A percentile compares a stretch with the other conserved stretches of the same genome.
These are phyloP conservation scores for Colletotrichum eremochloae DNA, from an alignment of 2,329 filamentous ascomycete genomes.

Conservation along the genomic window DNA sequence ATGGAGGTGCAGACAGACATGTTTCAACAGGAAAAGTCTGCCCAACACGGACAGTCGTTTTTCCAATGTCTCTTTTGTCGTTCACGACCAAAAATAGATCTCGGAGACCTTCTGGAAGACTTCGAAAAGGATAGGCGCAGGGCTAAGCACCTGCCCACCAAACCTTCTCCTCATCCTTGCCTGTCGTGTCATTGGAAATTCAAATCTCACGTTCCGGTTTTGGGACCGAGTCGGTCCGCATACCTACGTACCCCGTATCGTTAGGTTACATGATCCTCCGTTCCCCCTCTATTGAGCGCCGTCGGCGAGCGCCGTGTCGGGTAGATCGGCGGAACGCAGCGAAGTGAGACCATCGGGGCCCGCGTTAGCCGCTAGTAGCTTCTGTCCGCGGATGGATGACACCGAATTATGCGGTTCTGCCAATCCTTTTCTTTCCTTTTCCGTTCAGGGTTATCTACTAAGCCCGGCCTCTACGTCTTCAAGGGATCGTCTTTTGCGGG, in stretches of 20 bases:
- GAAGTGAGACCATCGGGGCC: constrained; percentile 12
- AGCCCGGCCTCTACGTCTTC: not conserved
- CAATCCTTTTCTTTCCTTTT: not conserved
- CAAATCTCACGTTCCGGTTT: constrained; percentile 13
- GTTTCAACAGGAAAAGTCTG: constrained; percentile 36
- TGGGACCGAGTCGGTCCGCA: not conserved
- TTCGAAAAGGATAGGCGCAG: constrained; percentile 29
- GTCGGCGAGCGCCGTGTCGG: constrained; percentile 33
- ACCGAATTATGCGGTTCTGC: not conserved
- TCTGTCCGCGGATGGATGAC: not conserved
- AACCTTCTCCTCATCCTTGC: constrained; percentile 21
- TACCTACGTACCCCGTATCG: constrained; percentile 22
- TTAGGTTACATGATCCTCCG: constrained; percentile 30
- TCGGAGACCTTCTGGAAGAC: constrained; percentile 33
- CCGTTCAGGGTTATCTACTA: not conserved
- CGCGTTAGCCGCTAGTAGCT: constrained; percentile 4
- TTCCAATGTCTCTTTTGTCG: constrained; percentile 15
- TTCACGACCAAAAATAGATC: constrained; percentile 40
- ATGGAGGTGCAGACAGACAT: constrained; percentile 24
- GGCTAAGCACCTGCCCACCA: constrained; percentile 27
- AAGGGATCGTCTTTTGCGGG: not conserved
- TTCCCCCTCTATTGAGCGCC: not conserved
- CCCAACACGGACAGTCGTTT: constrained; percentile 14
- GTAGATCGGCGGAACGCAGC: constrained; percentile 28
- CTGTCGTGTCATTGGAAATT: not conserved